These are phyloP conservation scores for Pseudopediastrum boryanum DNA, from an alignment of 139 green algal species.

Conservation along the genomic window DNA sequence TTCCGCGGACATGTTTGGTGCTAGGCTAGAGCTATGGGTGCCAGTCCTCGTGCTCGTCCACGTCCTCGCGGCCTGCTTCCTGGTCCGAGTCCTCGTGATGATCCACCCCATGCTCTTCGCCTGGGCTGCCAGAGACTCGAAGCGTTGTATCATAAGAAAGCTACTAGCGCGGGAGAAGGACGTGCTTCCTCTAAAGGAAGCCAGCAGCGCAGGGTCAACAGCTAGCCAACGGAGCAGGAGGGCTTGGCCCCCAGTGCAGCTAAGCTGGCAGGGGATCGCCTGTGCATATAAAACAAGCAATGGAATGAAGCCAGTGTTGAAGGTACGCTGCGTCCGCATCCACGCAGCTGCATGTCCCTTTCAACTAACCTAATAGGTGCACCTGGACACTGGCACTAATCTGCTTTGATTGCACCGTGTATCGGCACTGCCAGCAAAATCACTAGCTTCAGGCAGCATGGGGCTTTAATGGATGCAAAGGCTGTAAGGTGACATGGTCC, in stretches of 20 bases:
- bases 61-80: slow-evolving; percentile 37
- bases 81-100: slow-evolving; percentile 26
- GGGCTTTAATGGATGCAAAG: too few relatives aligned
- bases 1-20: too few relatives aligned
- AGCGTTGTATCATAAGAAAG: too few relatives aligned
- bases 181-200: too few relatives aligned
- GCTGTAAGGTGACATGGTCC: too few relatives aligned
- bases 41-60: slow-evolving; percentile 48
- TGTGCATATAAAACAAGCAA: slow-evolving; percentile 48
- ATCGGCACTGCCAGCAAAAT: too few relatives aligned
- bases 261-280: slow-evolving; percentile 48
- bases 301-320: slow-evolving; percentile 38
- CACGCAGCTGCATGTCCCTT: too few relatives aligned
- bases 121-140: too few relatives aligned
- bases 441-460: too few relatives aligned
- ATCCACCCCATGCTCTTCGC: slow-evolving; percentile 31
- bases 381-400: not conserved
- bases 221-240: slow-evolving; percentile 31
- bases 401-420: not conserved
- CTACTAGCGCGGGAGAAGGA: too few relatives aligned
- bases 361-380: not conserved
- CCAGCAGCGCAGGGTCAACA: too few relatives aligned
- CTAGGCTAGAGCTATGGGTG: too few relatives aligned
- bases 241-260: slow-evolving; percentile 25
- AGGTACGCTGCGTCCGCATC: slow-evolving; percentile 14